Base-by-base conservation (phyloP, 371 early-diverging fungal genomes). In the Lichtheimia hyalospora region DNA sequence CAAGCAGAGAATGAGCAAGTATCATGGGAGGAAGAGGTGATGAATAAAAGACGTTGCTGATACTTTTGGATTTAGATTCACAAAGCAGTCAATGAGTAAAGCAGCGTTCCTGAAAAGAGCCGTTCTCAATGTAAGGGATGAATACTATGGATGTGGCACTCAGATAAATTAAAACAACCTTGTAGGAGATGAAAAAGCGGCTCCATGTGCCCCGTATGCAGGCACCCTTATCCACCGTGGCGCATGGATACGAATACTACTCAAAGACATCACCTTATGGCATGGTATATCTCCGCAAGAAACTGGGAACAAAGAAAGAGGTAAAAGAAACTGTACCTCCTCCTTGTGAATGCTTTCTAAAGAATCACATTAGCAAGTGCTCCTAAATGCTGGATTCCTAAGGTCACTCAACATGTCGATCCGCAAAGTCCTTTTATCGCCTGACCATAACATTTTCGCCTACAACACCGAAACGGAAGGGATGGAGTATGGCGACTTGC, bases 401-500 rank as follows among this genome's bases (percentile, higher is more conserved):
- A 71, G 79, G 51, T 74, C 78, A 15, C 73, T 76, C 59, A 82
- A 81, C 34, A 81, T 73, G 70, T 60, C 63, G 2, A 77, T 89
- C 41, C 79, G 81, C 20, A 88, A 89, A 63, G 79, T 87, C 2
- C 58, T 85, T 5, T 24, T 88, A 14, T 87, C 87, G 2, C 82
- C 82, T 1, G 77, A 84, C 28, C 87, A 88, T 55, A 67, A 70
- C 14, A 70, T 81, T 6, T 79, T 90, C 61, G 88, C 87, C 2
- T 88, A 86, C 56, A 73, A 84, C 46, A 75, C 79, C 14, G 79
- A 82, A 57, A 70, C 78, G 34, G 84, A 87, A 49, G 85, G 86
- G 3, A 77, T 83, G 57, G 90, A 90, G 54, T 71, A 82, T 50
- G 90, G 90, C n/a, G 77, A 85, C 13, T 60, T 90, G 16, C 82